Evolutionary conservation across 208 protist species (phyloP).

Genomic region (Willaertia magna): DNA sequence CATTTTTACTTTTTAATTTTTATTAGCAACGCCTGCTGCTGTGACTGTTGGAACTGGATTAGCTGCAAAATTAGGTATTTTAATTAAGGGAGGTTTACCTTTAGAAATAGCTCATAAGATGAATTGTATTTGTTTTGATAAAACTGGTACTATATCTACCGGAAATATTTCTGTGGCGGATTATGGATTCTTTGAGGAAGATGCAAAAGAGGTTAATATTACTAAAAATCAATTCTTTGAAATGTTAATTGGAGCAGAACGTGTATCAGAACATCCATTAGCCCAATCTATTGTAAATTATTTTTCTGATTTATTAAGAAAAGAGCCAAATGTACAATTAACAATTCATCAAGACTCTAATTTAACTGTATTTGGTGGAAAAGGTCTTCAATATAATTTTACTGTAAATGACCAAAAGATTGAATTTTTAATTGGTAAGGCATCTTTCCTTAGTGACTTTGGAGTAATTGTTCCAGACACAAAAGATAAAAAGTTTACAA

Average conservation of each 20-base stretch:
- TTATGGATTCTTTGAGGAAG: background rate
- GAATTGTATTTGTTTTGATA: conserved; percentile 80
- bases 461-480: background rate
- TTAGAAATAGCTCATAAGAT: conserved; percentile 64
- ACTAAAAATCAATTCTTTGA: background rate
- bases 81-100: conserved; percentile 75
- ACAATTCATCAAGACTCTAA: background rate
- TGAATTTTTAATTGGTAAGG: background rate
- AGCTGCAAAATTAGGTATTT: conserved; percentile 63
- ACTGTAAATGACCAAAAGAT: background rate
- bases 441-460: background rate
- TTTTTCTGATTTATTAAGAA: background rate
- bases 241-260: background rate
- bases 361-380: background rate
- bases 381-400: background rate
- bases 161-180: conserved; percentile 43
- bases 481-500: background rate
- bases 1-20: too few species aligned
- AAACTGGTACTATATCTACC: conserved; percentile 91
- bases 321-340: background rate
- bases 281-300: background rate
- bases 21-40: background rate
- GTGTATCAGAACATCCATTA: background rate
- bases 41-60: conserved; percentile 91
- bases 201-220: background rate